Percentiles rank a stretch among this genome's conserved stretches.
These are phyloP conservation scores for Lasiodiplodia sp. DNA, from an alignment of 2,329 filamentous ascomycete genomes.

Conservation along the genomic window DNA sequence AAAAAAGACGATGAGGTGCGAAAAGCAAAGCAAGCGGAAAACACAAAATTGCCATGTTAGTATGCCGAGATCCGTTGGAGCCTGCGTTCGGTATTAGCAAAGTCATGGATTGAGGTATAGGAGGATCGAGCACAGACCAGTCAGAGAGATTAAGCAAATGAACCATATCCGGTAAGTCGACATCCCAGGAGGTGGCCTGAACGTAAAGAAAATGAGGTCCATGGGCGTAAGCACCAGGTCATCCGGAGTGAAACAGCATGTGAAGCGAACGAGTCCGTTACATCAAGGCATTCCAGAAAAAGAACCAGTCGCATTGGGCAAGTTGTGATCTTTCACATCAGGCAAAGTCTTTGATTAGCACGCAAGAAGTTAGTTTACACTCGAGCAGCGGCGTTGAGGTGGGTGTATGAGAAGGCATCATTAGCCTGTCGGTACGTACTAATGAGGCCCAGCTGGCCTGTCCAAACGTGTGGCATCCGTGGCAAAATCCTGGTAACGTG, in stretches of 20 bases:
- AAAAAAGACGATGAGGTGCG: constrained; percentile 27
- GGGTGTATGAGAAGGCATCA: constrained; percentile 23
- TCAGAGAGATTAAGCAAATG: neutral
- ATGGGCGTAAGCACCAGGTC: neutral
- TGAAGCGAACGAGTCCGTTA: neutral
- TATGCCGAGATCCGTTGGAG: neutral
- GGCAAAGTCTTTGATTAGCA: constrained; percentile 26
- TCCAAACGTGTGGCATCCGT: constrained; percentile 26
- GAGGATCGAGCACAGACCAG: constrained; percentile 19
- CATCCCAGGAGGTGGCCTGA: neutral
- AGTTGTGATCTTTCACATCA: constrained; percentile 18
- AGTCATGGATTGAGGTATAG: neutral
- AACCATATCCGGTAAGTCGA: neutral
- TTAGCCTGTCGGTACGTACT: constrained; percentile 31
- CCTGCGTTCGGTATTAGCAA: neutral
- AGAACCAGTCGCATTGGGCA: constrained; percentile 23
- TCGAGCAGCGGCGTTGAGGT: constrained; percentile 23
- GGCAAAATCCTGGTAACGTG: constrained; percentile 12
- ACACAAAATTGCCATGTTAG: constrained; percentile 47
- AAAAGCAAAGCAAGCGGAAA: constrained; percentile 33
- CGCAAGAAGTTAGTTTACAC: constrained; percentile 26
- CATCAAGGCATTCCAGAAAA: neutral
- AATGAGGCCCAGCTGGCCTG: constrained; percentile 24
- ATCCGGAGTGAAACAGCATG: neutral
- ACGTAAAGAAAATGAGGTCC: neutral